Evolutionary conservation across 805 yeast species (phyloP), one percentile per base, ranked within the genome.

Genomic region (Candida peoriensis): DNA sequence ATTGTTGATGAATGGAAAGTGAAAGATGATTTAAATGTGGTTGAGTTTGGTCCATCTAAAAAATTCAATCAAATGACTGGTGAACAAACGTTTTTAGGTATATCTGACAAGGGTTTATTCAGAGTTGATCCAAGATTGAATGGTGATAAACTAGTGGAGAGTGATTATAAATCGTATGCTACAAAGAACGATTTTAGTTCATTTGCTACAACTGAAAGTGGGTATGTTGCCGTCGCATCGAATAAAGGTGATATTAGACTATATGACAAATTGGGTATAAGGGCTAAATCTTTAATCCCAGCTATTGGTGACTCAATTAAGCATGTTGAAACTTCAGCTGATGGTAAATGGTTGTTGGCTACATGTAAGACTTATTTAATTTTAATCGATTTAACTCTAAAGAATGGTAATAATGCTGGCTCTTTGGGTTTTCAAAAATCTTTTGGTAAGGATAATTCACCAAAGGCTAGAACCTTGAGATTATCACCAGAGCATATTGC

Each of bases 1-100:
- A 70, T 88, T 34, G 81, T 88, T n/a, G 96, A 88, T 54, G 93
- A 85, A 52, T 88, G 95, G 93, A 61, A 70, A 23, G 66, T 82
- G 15, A 70, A 71, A 34, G 65, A 56, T 14, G 60, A 60, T 18
- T 43, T 68, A 7, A 66, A 76, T 14, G 64, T 79, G 20, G 72
- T 71, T 13, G 66, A 72, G 20, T 79, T 77, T 54, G 82, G 81
- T 3, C 89, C 95, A 5, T 66, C 76, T n/a, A 58, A 70, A 33
- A 87, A 86, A 57, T 81, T 79, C 48, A 74, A 85, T 24, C 94
- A 82, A 52, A 60, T 80, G 53, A 75, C 88, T 1, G 70, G 64
- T 5, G 96, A 88, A 47, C 80, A 75, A 42, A 82, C 88, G 0
- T 71, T 88, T 38, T 55, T 80, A 28, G 96, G 95, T 42, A 61